A percentile compares a stretch with the other conserved stretches of the same genome.
Evolutionary conservation across 2,329 filamentous ascomycete species (phyloP).

Genomic region (Colletotrichum scovillei): DNA sequence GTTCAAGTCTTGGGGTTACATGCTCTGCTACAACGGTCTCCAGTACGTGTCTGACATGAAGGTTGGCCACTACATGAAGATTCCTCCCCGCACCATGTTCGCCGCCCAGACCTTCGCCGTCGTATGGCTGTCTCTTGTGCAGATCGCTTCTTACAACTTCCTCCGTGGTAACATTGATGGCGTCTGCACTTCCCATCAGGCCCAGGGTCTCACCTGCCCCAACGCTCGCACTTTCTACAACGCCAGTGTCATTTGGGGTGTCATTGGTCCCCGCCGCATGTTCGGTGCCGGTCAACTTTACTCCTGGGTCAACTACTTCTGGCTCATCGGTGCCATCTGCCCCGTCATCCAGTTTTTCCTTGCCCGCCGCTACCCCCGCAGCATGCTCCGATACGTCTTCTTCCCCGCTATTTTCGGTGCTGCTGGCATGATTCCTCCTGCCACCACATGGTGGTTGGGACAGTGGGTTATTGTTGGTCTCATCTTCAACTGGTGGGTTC

Average conservation of each 20-base stretch:
- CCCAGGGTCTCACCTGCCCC: conserved; percentile 66
- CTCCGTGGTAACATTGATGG: conserved; percentile 59
- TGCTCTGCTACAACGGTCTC: conserved; percentile 59
- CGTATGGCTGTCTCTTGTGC: conserved; percentile 52
- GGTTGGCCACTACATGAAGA: conserved; percentile 64
- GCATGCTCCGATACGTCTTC: conserved; percentile 59
- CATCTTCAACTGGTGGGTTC: conserved; percentile 66
- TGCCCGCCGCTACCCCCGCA: conserved; percentile 59
- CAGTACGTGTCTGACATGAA: conserved; percentile 62
- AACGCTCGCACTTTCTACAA: conserved; percentile 70
- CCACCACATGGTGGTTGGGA: conserved; percentile 66
- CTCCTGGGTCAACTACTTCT: conserved; percentile 61
- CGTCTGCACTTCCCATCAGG: conserved; percentile 61
- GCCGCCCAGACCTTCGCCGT: conserved; percentile 55
- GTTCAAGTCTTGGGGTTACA: conserved; percentile 61
- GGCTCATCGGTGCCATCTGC: conserved; percentile 61
- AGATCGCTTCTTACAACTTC: conserved; percentile 52
- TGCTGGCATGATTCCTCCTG: conserved; percentile 62
- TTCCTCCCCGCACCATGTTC: conserved; percentile 63
- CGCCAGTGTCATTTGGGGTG: conserved; percentile 70
- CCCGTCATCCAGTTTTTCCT: conserved; percentile 61
- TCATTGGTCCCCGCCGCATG: conserved; percentile 58
- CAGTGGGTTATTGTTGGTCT: conserved; percentile 66
- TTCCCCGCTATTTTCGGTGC: conserved; percentile 66
- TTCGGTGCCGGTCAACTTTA: conserved; percentile 58